Conservation (phyloP, 441 rosid species). For the Melastoma candidum region DNA sequence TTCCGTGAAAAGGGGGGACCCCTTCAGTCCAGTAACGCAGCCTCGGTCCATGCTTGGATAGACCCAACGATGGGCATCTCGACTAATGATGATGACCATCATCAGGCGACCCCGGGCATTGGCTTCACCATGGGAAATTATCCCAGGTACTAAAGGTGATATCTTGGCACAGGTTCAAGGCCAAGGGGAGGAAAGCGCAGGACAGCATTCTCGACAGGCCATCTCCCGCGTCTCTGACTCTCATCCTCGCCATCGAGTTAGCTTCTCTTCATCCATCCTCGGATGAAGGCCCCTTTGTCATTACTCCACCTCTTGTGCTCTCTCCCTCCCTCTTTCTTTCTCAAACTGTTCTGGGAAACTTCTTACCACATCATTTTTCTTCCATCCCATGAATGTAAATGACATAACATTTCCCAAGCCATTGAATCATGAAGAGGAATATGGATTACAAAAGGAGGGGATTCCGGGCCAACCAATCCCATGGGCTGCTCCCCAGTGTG, state of each 20-base stretch:
- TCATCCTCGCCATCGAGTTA: slow-evolving; percentile 40
- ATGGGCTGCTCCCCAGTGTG: no score
- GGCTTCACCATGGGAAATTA: slow-evolving; percentile 58
- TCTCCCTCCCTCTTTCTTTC: no score
- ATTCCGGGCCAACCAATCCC: no score
- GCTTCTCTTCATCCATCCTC: no score
- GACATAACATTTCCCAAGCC: no score
- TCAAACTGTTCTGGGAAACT: no score
- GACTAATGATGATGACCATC: slow-evolving; percentile 18
- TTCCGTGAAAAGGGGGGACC: slow-evolving; percentile 87
- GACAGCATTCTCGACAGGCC: slow-evolving; percentile 61
- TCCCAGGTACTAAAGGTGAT: slow-evolving; percentile 40
- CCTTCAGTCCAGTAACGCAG: slow-evolving; percentile 98
- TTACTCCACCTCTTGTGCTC: no score
- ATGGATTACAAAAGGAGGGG: no score
- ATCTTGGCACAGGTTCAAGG: slow-evolving; percentile 93
- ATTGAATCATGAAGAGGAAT: no score
- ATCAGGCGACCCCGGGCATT: slow-evolving; percentile 39
- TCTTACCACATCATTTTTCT: no score
- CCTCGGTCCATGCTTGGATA: slow-evolving; percentile 82
- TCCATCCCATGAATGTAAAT: no score
- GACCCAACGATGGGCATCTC: slow-evolving; percentile 25
- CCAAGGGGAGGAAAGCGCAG: slow-evolving; percentile 51
- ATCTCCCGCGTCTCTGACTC: slow-evolving; percentile 61
- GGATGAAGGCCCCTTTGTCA: no score